Evolutionary conservation across 495 filamentous ascomycete species (phyloP).

Genomic region (Penicillium roqueforti): DNA sequence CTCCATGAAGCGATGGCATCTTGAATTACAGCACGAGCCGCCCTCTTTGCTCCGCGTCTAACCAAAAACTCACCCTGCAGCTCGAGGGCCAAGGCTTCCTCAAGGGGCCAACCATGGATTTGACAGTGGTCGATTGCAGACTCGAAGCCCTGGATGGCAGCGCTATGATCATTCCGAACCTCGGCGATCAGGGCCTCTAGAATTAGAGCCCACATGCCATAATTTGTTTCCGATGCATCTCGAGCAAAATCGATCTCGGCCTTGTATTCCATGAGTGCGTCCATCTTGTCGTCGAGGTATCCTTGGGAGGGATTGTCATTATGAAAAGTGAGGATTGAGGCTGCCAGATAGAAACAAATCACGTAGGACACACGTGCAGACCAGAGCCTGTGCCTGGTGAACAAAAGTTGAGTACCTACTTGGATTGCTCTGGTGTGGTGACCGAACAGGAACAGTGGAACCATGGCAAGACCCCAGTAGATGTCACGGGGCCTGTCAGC

Average conservation of each 20-base stretch:
- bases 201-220: conserved; percentile 68
- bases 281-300: conserved; percentile 51
- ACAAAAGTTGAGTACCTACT: conserved; percentile 57
- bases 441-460: conserved; percentile 70
- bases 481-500: conserved; percentile 59
- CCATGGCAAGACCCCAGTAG: conserved; percentile 69
- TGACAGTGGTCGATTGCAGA: conserved; percentile 74
- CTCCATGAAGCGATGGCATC: conserved; percentile 73
- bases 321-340: conserved; percentile 60
- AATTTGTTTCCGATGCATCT: conserved; percentile 69
- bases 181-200: conserved; percentile 72
- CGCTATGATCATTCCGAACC: conserved; percentile 56
- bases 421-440: conserved; percentile 66
- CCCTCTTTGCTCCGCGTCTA: conserved; percentile 63
- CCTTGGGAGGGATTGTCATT: conserved; percentile 50
- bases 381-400: conserved; percentile 61
- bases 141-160: conserved; percentile 65
- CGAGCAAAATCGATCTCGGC: conserved; percentile 66
- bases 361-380: conserved; percentile 64
- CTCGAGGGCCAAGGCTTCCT: conserved; percentile 78
- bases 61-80: conserved; percentile 68
- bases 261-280: conserved; percentile 54
- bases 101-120: conserved; percentile 69
- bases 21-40: conserved; percentile 65
- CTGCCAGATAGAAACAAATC: conserved; percentile 63